Base-by-base conservation (phyloP, 164 flowering plant genomes). In the Liquidambar formosana region DNA sequence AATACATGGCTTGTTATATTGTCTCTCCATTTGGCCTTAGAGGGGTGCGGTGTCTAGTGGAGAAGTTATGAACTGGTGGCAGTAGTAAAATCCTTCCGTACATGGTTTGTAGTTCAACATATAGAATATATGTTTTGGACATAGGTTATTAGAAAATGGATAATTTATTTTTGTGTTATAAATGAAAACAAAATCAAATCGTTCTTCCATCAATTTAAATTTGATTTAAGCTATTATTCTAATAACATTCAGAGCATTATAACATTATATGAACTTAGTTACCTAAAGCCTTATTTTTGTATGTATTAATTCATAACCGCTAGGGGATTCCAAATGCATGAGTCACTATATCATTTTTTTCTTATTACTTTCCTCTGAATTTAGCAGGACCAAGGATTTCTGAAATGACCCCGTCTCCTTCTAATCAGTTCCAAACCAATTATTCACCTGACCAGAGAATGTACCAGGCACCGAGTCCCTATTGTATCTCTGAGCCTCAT, bases 331-430 rank as follows among this genome's bases (percentile, higher is more conserved):
- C 28, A 58, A 28, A 8, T 13, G n/a, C 19, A 26, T 13, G 16
- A n/a, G 14, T 43, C 44, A 1, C 26, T 15, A 16, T 44, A 22
- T n/a, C 3, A 9, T 62, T 23, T 26, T 10, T 49, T 21, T 5
- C 10, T 19, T 43, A 44, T 6, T 41, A 16, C 5, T 22, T 62
- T 15, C 49, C 16, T 23, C 33, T 14, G 5, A 3, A n/a, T 68
- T 68, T 59, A 22, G 28, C 69, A 86, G 85, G 80, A 56, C 70
- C 81, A 19, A 69, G 74, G 75, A 76, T 73, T 68, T 64, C 72
- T 58, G 69, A 65, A 65, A 61, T 74, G 72, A 44, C 57, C 64
- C 64, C 75, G 16, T 47, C 77, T 71, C 70, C 73, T 28, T n/a
- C 58, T 64, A 66, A 61, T 52, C 86, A 73, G 22, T 69, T 63